phyloP scores from a whole-genome alignment of 75 land plant species.

The Adiantum capillusveneris region DNA sequence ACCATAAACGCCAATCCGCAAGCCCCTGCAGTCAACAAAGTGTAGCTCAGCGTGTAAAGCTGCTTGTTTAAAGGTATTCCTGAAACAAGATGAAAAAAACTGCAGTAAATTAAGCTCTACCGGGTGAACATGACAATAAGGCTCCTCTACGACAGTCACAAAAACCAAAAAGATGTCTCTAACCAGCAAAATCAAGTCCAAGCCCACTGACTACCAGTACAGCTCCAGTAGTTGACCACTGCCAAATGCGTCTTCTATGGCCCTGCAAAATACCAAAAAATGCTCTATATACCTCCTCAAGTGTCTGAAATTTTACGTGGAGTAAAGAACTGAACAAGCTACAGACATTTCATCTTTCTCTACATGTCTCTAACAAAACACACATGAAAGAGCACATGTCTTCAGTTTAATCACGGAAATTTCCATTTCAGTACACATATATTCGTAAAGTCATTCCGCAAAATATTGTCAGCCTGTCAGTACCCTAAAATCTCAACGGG shows the following conservation, averaged over 20 bases:
- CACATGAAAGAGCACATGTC: too few species aligned
- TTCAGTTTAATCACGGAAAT: too few species aligned
- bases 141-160: too few species aligned
- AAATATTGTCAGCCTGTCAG: too few species aligned
- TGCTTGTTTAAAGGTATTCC: conserved; percentile 55
- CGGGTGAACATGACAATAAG: too few species aligned
- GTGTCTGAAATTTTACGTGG: not conserved
- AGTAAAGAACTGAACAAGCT: not conserved
- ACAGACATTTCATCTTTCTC: too few species aligned
- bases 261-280: conserved; percentile 47
- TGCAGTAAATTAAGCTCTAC: too few species aligned
- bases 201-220: conserved; percentile 32
- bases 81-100: conserved; percentile 2
- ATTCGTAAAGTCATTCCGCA: too few species aligned
- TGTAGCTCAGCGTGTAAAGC: conserved; percentile 55
- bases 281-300: not conserved
- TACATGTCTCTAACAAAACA: too few species aligned
- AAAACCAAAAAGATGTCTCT: not conserved
- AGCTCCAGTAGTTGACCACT: conserved; percentile 40
- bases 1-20: conserved; percentile 44
- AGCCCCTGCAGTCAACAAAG: conserved; percentile 48
- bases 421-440: too few species aligned
- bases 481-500: too few species aligned
- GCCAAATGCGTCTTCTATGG: conserved; percentile 41
- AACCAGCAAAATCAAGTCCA: conserved; percentile 38